Conservation (phyloP, 371 early-diverging fungal species). For the Lichtheimia ramosa region DNA sequence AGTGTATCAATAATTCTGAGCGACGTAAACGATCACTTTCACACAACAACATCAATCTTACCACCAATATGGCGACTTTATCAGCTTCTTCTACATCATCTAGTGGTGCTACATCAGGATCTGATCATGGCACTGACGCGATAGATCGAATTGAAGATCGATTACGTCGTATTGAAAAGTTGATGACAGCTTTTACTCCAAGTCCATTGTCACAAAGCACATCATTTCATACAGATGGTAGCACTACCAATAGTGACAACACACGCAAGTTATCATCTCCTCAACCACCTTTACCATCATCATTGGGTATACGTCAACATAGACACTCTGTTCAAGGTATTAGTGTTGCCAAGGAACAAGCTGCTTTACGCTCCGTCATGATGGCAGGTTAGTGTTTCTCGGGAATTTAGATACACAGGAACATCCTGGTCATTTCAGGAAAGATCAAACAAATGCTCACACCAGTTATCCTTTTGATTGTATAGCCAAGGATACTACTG, state of each 20-base stretch:
- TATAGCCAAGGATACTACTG: neutral
- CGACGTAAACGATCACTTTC: conserved; percentile 23
- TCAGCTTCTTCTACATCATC: conserved; percentile 1
- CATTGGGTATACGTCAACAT: conserved; percentile 28
- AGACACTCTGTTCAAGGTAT: conserved; percentile 54
- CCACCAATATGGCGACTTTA: neutral
- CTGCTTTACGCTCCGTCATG: conserved; percentile 21
- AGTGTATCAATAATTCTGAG: conserved; percentile 51
- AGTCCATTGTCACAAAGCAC: conserved; percentile 11
- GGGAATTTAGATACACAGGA: no score
- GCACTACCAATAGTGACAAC: no score
- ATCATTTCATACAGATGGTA: neutral
- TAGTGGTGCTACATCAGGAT: neutral
- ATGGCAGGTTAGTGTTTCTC: neutral
- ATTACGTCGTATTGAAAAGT: conserved; percentile 42
- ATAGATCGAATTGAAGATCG: conserved; percentile 54
- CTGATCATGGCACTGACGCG: conserved; percentile 20
- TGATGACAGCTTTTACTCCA: conserved; percentile 52
- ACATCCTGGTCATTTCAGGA: no score
- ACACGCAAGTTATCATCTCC: conserved; percentile 9
- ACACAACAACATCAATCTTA: neutral
- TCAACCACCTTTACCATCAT: neutral
- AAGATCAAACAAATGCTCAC: neutral
- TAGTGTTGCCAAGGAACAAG: conserved; percentile 44
- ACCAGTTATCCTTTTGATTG: neutral